Base-by-base conservation (phyloP, 2,329 filamentous ascomycete genomes). In the Alternaria solani region DNA sequence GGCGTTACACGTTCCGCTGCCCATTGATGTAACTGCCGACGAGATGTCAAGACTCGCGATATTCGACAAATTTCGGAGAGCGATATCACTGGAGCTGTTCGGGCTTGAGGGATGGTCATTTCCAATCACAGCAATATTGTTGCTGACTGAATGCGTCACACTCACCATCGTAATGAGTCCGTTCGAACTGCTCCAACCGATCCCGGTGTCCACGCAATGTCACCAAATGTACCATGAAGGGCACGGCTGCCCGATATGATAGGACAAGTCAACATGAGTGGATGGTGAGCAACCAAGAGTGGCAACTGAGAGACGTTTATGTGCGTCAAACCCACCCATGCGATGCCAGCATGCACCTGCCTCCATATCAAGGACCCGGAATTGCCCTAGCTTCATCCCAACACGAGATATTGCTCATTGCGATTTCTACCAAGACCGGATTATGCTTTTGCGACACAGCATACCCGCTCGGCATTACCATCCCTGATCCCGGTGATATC, bases 21-120 rank as follows among this genome's bases (percentile, higher is more conserved):
- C 16, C 8, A 16, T 49, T 5, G 7, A 25, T 14, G 18, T 38
- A 63, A 63, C 61, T 65, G 61, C 63, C 63, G 63, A 55, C 47
- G 30, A n/a, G 41, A 39, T 26, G 56, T 52, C 60, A 62, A 59
- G 52, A 56, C 46, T 42, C 51, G 12, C 44, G 44, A 51, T 59
- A 44, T 56, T 49, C 9, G 30, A 44, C 30, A 14, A 59, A 55
- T 59, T 28, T 39, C 26, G n/a, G 39, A 16, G 14, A 26, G 14
- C 25, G 36, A 6, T 11, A 18, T 32, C 20, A 39, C 28, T 51
- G 34, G 46, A 30, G 20, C 32, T 14, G 12, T 23, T 30, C 26
- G 49, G 34, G n/a, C 32, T 51, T 25, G 11, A 51, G 49, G 34
- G 16, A 18, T 7, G 4, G 4, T 2, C 36, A 5, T 25, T 20